Base-by-base conservation (phyloP, 208 protist species). In the Crithidia fasciculata region DNA sequence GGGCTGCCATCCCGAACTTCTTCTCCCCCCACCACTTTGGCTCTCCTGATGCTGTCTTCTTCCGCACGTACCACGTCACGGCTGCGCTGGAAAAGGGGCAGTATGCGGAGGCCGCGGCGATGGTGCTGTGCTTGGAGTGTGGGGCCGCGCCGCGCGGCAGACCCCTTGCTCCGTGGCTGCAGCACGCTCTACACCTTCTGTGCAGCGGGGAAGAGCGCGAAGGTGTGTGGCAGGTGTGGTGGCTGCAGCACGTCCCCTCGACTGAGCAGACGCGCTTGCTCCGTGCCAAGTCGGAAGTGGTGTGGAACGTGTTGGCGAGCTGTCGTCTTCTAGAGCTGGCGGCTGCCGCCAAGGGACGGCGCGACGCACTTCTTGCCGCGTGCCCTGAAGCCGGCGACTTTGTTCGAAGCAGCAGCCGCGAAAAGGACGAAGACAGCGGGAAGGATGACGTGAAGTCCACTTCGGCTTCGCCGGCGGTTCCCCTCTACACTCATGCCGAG, bases 301-400 rank as follows among this genome's bases (percentile, higher is more conserved):
- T 93, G 41, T 96, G 88, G 87, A 96, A 96, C 62, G 79, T 91
- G 45, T 45, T 94, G 55, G 86, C 85, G 37, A 96, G 88, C 69
- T 85, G 80, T 58, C 86, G 91, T 15, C 62, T 96, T 63, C 69
- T 81, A 19, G 65, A 70, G 63, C 47, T 77, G 47, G 71, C 66
- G 56, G 10, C 39, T 61, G 57, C 67, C 19, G 78, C 74, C 4
- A 55, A 77, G 3, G 74, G 72, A 40, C 45, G 69, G 45, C 41
- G 56, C 36, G 80, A 78, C 49, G 43, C 60, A 3, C 37, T 78
- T 41, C 52, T 69, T 4, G 80, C 74, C 10, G 70, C 77, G 12
- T 39, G 54, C 0, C 86, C 90, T 13, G 68, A 85, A 8, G 64
- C 68, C 12, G 90, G 90, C 15, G 90, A 95, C 62, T 92, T 93